phyloP scores from a whole-genome alignment of 768 basidiomycete genomes.

The Hydnomerulius pinastri region DNA sequence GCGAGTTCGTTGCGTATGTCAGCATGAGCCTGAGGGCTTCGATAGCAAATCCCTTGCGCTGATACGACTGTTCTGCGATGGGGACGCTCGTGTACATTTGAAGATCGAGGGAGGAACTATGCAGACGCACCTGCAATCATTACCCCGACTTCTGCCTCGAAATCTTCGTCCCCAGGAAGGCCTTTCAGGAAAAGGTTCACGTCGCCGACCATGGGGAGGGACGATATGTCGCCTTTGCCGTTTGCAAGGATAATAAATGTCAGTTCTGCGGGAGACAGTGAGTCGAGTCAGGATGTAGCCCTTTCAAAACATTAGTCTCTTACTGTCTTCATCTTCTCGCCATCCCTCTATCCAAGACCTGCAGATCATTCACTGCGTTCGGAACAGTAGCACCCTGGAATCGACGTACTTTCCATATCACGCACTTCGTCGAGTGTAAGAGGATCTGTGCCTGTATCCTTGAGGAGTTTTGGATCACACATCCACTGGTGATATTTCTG shows the following conservation, averaged over 20 bases:
- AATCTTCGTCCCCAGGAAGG: constrained; percentile 39
- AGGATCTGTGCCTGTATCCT: constrained; percentile 83
- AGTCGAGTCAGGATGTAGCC: not conserved
- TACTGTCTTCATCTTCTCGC: constrained; percentile 84
- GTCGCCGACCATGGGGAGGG: constrained; percentile 82
- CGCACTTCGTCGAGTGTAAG: constrained; percentile 80
- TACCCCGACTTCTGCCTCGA: constrained; percentile 84
- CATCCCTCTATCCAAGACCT: constrained; percentile 62
- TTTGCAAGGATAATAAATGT: constrained; percentile 85
- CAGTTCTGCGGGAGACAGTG: constrained; percentile 50
- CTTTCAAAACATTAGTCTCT: not conserved
- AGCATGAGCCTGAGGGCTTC: constrained; percentile 69
- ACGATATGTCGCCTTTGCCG: constrained; percentile 28
- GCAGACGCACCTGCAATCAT: constrained; percentile 78
- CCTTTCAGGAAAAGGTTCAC: constrained; percentile 88
- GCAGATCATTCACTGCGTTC: not conserved
- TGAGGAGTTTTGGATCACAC: constrained; percentile 68
- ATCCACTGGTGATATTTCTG: constrained; percentile 92
- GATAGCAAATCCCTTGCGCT: constrained; percentile 66
- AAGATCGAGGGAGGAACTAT: not conserved
- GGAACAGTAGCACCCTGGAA: not conserved
- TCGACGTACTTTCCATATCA: constrained; percentile 78
- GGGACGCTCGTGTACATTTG: not conserved
- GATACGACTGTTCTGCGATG: constrained; percentile 57
- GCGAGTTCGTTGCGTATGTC: constrained; percentile 60